Conservation (phyloP, 352 stramenopile species). For the Globisporangium rhizosaccharum region DNA sequence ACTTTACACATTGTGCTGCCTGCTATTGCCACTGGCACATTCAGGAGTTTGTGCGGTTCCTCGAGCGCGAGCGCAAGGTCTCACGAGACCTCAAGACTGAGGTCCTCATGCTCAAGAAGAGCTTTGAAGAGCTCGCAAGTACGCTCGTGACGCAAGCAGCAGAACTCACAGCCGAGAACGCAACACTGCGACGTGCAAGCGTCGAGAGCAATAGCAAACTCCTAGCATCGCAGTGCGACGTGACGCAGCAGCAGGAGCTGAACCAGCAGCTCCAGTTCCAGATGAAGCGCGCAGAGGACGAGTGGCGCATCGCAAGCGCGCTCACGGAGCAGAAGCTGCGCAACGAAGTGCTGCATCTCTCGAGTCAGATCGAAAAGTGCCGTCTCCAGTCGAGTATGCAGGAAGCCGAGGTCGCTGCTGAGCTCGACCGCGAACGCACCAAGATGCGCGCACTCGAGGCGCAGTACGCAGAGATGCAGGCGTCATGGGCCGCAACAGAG, state of each 20-base stretch:
- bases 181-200: slow-evolving; percentile 6
- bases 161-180: slow-evolving; percentile 23
- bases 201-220: slow-evolving; percentile 17
- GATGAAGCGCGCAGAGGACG: slow-evolving; percentile 30
- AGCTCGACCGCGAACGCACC: slow-evolving; percentile 22
- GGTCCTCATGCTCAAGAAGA: slow-evolving; percentile 28
- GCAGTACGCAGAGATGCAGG: slow-evolving; percentile 25
- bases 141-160: slow-evolving; percentile 11
- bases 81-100: slow-evolving; percentile 35
- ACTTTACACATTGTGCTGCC: background rate
- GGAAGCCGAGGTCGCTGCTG: slow-evolving; percentile 22
- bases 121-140: slow-evolving; percentile 23
- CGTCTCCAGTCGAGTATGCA: slow-evolving; percentile 34
- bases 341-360: slow-evolving; percentile 60
- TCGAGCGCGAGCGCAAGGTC: slow-evolving; percentile 48
- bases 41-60: slow-evolving; percentile 62
- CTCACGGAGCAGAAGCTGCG: slow-evolving; percentile 62
- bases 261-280: slow-evolving; percentile 19
- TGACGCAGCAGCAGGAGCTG: slow-evolving; percentile 9
- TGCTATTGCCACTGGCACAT: background rate
- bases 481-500: slow-evolving; percentile 29
- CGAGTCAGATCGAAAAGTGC: slow-evolving; percentile 45
- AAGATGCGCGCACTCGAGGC: slow-evolving; percentile 40
- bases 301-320: slow-evolving; percentile 24
- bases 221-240: slow-evolving; percentile 17